Evolutionary conservation across 208 protist species (phyloP).

Genomic region (Acanthamoeba sp.): DNA sequence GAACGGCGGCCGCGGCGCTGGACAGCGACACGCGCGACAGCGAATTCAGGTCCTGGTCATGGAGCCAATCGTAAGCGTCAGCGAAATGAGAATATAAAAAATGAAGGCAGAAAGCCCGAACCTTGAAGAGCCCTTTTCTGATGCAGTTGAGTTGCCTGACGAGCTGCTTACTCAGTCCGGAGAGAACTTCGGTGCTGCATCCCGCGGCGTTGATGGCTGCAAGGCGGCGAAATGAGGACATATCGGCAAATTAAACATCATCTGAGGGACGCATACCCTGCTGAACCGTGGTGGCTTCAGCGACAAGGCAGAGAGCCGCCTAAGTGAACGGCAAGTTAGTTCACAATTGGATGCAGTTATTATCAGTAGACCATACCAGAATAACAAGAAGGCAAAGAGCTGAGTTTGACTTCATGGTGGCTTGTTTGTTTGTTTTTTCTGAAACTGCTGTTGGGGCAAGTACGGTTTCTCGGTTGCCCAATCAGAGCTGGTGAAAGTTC

Average conservation of each 20-base stretch:
- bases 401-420: neutral
- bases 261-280: neutral
- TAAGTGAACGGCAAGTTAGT: too few species aligned
- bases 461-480: too few species aligned
- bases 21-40: slow-evolving; percentile 6
- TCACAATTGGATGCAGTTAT: too few species aligned
- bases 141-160: neutral
- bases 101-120: neutral
- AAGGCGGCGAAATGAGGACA: neutral
- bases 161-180: slow-evolving; percentile 14
- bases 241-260: neutral
- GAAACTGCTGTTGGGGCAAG: too few species aligned
- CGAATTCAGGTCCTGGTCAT: neutral
- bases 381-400: neutral
- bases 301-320: neutral
- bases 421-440: neutral
- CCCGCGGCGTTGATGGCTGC: neutral
- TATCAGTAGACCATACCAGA: neutral
- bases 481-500: too few species aligned
- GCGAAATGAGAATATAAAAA: neutral
- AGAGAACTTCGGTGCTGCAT: neutral
- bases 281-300: neutral
- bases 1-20: slow-evolving; percentile 5
- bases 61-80: neutral
- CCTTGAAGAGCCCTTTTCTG: neutral